phyloP scores from a whole-genome alignment of 164 flowering plant genomes.

The Umbilicus rupestris region DNA sequence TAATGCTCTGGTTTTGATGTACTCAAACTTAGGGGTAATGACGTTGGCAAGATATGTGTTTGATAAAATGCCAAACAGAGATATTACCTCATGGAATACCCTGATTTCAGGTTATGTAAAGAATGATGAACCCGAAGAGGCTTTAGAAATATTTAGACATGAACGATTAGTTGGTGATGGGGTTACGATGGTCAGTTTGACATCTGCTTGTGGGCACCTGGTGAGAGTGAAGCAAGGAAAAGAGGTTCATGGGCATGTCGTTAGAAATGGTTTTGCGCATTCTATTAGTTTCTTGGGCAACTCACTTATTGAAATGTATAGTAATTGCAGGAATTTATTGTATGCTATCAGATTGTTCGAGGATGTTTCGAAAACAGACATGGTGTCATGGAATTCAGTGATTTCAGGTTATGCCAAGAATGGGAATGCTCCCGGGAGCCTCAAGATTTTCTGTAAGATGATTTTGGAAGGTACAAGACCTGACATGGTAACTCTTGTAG shows the following conservation, averaged over 20 bases:
- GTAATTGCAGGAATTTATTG: conserved; percentile 16
- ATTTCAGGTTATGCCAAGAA: conserved; percentile 19
- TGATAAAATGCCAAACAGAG: conserved; percentile 35
- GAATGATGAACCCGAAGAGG: conserved; percentile 23
- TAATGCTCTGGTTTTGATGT: conserved; percentile 36
- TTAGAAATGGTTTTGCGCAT: conserved; percentile 16
- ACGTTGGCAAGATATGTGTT: conserved; percentile 24
- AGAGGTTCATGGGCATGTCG: conserved; percentile 28
- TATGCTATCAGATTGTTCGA: conserved; percentile 18
- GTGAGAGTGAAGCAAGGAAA: conserved; percentile 22
- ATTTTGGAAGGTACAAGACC: conserved; percentile 13
- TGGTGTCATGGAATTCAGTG: conserved; percentile 25
- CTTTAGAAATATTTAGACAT: conserved; percentile 18
- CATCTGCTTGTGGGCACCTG: conserved; percentile 27
- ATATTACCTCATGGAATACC: conserved; percentile 43
- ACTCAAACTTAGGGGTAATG: conserved; percentile 31
- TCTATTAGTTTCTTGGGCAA: conserved; percentile 19
- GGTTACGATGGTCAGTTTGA: conserved; percentile 25
- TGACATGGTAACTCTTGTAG: conserved; percentile 28
- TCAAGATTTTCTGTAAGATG: conserved; percentile 25
- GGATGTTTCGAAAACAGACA: conserved; percentile 13
- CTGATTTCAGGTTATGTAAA: conserved; percentile 32
- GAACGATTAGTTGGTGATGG: conserved; percentile 23
- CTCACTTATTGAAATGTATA: conserved; percentile 35
- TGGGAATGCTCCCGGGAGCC: conserved; percentile 21